These are phyloP conservation scores for Neoboletus brunneissimus DNA, from an alignment of 768 basidiomycete genomes.

Conservation along the genomic window DNA sequence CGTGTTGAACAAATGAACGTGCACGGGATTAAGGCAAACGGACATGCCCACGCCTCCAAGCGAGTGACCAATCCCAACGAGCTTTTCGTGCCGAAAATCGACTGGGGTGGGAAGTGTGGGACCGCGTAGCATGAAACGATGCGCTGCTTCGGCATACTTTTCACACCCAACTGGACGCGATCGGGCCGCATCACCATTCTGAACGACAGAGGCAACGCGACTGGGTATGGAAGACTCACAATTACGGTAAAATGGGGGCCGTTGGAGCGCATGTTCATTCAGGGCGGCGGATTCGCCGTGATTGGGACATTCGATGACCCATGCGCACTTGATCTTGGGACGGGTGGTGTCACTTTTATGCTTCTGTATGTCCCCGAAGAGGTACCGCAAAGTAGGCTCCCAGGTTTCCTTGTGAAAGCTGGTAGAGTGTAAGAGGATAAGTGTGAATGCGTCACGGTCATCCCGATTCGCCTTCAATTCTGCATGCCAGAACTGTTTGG, in stretches of 20 bases:
- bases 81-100: constrained; percentile 47
- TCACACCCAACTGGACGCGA: constrained; percentile 55
- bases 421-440: constrained; percentile 65
- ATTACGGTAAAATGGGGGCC: constrained; percentile 41
- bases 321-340: constrained; percentile 40
- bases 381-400: constrained; percentile 54
- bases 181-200: not conserved
- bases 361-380: constrained; percentile 39
- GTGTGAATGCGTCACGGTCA: constrained; percentile 48
- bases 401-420: constrained; percentile 76
- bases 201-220: not conserved
- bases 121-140: constrained; percentile 51
- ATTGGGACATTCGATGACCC: constrained; percentile 71
- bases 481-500: constrained; percentile 55
- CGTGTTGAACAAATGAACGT: not conserved
- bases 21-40: constrained; percentile 13
- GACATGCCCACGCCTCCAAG: constrained; percentile 66
- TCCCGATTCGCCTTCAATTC: constrained; percentile 35
- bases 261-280: constrained; percentile 48
- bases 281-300: constrained; percentile 60
- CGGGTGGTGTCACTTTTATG: not conserved
- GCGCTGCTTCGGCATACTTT: constrained; percentile 56
- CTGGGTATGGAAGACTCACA: constrained; percentile 36
- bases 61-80: constrained; percentile 69
- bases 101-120: constrained; percentile 38